Evolutionary conservation across 2,329 filamentous ascomycete species (phyloP).

Genomic region (Dichotomopilus funicola): DNA sequence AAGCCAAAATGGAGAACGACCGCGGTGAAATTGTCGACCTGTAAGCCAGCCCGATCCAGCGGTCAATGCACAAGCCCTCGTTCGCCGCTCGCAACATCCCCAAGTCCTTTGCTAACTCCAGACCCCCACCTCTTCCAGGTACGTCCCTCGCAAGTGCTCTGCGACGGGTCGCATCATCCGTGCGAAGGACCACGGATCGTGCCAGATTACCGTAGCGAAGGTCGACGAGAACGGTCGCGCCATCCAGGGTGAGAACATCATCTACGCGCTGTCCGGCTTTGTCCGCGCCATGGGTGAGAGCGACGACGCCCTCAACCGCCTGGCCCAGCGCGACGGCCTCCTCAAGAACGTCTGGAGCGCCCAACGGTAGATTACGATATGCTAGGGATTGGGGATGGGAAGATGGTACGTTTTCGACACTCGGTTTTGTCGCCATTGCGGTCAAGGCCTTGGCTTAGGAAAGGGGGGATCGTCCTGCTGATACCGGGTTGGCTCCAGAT

Average conservation of each 20-base stretch:
- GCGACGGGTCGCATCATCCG: slow-evolving; percentile 99
- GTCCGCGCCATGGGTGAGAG: slow-evolving; percentile 96
- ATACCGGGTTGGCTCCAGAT: slow-evolving; percentile 8
- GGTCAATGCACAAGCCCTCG: slow-evolving; percentile 1
- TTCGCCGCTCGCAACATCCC: slow-evolving; percentile 2
- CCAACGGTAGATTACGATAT: slow-evolving; percentile 45
- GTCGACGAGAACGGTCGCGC: slow-evolving; percentile 98
- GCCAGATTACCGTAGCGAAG: slow-evolving; percentile 95
- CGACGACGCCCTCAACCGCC: slow-evolving; percentile 92
- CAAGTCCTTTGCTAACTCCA: slow-evolving; percentile 25
- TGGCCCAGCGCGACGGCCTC: slow-evolving; percentile 92
- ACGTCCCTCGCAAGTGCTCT: slow-evolving; percentile 98
- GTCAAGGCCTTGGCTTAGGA: slow-evolving; percentile 9
- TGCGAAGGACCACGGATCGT: slow-evolving; percentile 98
- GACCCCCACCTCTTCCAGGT: slow-evolving; percentile 46
- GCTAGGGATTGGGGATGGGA: slow-evolving; percentile 18
- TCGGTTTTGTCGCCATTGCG: background rate
- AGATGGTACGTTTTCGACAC: slow-evolving; percentile 19
- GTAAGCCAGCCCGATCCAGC: slow-evolving; percentile 46
- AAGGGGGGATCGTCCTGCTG: no score
- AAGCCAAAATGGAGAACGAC: slow-evolving; percentile 96
- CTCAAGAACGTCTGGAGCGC: slow-evolving; percentile 96
- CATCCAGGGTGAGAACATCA: slow-evolving; percentile 89
- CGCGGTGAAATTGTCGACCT: slow-evolving; percentile 95
- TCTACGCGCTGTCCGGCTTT: slow-evolving; percentile 96